Base-by-base conservation (phyloP, 208 protist genomes). In the Phytomonas francai region DNA sequence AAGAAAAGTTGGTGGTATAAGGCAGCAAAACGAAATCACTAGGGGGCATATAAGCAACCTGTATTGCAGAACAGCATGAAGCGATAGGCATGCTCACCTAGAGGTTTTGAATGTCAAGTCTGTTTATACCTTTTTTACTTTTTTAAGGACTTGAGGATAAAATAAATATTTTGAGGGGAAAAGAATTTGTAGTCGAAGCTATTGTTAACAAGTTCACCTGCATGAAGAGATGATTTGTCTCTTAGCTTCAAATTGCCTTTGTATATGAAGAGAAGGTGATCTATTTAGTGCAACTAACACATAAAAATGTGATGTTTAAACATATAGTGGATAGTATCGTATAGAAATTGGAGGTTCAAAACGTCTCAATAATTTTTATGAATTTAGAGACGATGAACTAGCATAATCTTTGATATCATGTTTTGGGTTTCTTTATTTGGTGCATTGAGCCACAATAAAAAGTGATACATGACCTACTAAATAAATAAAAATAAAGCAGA, bases 41-140 rank as follows among this genome's bases (percentile, higher is more conserved):
- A 14, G 19, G 19, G 11, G 19, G 4, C 8, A 45, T 45, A 14
- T 1, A 45, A n/a, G n/a, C 39, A 45, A 11, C 4, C 8, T 16
- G 39, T 16, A 45, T 45, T 45, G 39, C 1, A 45, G 19, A 45
- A 14, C 39, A 14, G 19, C 39, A 16, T 11, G 39, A 45, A 45
- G 39, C 3, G 39, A 16, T 16, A 16, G 8, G 39, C 4, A 16
- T 45, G 19, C 9, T 45, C 11, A 45, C 9, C 39, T 45, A 14
- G 12, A 45, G 39, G 39, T 2, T 7, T 14, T 45, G 9, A 11
- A 45, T 45, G 39, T 45, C 19, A 14, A 16, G 9, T 45, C 1
- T 45, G 11, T 45, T n/a, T n/a, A n/a, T n/a, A n/a, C n/a, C n/a
- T 62, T 59, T 63, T 67, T 67, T 65, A 68, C 63, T 32, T 57